Evolutionary conservation across 106 monocot genomes (phyloP).

Genomic region (Xerophyta viscosa): DNA sequence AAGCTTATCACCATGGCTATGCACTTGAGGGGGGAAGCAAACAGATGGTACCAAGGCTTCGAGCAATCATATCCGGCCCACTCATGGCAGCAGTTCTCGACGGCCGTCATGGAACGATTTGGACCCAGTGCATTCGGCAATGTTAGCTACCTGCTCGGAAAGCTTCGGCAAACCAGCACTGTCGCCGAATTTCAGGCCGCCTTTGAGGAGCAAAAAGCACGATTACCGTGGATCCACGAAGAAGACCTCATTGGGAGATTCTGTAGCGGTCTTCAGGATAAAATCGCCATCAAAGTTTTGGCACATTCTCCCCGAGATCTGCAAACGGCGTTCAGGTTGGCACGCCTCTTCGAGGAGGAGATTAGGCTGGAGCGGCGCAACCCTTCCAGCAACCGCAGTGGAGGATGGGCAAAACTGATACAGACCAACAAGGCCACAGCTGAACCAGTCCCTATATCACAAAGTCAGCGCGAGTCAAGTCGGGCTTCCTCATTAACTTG

Average conservation of each 20-base stretch:
- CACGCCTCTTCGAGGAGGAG: background rate
- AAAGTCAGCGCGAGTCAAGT: too few species aligned
- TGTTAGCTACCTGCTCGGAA: background rate
- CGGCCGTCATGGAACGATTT: background rate
- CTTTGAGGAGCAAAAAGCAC: background rate
- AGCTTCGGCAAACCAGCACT: background rate
- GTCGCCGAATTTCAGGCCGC: background rate
- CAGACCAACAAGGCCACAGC: too few species aligned
- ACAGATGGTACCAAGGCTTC: background rate
- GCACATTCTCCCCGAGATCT: background rate
- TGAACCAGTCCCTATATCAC: too few species aligned
- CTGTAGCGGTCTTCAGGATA: background rate
- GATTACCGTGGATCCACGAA: background rate
- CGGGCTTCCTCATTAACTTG: background rate
- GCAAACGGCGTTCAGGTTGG: background rate
- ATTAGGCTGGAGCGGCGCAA: background rate
- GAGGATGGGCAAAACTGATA: too few species aligned
- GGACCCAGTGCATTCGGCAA: background rate
- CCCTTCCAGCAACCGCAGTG: background rate
- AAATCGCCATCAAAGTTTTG: background rate
- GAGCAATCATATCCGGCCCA: background rate
- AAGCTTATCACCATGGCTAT: background rate
- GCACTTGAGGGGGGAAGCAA: background rate
- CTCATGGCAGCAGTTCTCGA: background rate
- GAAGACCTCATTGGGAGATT: background rate